Evolutionary conservation across 2,329 filamentous ascomycete genomes (phyloP).

Genomic region (Coniosporium tulheliwenetii): DNA sequence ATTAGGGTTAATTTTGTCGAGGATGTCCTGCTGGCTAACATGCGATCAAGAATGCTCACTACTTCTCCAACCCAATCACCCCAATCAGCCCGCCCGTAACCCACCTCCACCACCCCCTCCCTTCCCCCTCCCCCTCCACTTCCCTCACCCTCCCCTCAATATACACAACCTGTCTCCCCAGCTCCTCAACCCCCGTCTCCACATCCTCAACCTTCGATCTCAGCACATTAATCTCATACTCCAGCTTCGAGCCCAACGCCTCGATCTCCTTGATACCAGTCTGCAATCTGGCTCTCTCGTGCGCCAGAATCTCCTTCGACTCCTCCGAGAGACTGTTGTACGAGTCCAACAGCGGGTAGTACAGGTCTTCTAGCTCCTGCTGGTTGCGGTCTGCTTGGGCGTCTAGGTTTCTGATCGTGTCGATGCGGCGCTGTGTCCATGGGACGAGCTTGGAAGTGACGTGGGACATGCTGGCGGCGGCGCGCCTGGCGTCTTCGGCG

Average conservation of each 20-base stretch:
- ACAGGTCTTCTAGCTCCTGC: conserved; percentile 49
- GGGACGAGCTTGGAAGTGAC: conserved; percentile 39
- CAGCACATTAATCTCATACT: conserved; percentile 81
- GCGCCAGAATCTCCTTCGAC: conserved; percentile 51
- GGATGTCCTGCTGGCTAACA: too few species aligned
- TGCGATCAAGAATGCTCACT: too few species aligned
- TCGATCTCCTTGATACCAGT: conserved; percentile 69
- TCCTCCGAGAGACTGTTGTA: conserved; percentile 53
- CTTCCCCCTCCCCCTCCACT: conserved; percentile 41
- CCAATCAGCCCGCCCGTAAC: background rate
- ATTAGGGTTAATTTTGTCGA: too few species aligned
- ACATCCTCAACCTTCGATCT: conserved; percentile 71
- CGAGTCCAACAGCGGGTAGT: conserved; percentile 53
- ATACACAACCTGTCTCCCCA: conserved; percentile 48
- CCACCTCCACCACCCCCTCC: conserved; percentile 8
- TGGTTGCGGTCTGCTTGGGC: conserved; percentile 46
- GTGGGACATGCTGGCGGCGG: conserved; percentile 36
- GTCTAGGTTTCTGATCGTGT: conserved; percentile 43
- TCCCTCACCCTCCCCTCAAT: conserved; percentile 32
- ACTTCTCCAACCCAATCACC: too few species aligned
- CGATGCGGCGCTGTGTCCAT: conserved; percentile 47
- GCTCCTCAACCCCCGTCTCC: conserved; percentile 65
- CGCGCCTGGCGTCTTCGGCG: conserved; percentile 38
- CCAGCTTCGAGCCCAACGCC: conserved; percentile 65
- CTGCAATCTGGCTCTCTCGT: conserved; percentile 51